Percentiles rank a stretch among this genome's conserved stretches.
Conservation (phyloP, 2,329 filamentous ascomycete genomes). For the Stylonectria norvegica region DNA sequence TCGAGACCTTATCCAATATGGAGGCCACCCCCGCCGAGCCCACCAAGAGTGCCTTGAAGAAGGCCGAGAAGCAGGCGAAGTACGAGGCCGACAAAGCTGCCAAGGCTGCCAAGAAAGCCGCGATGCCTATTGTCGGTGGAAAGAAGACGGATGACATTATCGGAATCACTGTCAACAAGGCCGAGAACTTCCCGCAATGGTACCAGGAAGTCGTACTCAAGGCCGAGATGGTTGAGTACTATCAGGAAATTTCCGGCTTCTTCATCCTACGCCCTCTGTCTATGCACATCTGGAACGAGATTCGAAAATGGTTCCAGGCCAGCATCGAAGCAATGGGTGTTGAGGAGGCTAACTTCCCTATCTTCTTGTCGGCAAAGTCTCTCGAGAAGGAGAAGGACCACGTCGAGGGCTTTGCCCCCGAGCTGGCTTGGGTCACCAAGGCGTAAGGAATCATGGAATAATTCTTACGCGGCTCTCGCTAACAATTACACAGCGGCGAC, state of each 20-base stretch:
- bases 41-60: constrained; percentile 63
- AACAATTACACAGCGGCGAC: constrained; percentile 61
- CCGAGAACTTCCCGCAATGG: constrained; percentile 87
- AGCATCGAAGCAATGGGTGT: constrained; percentile 89
- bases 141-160: constrained; percentile 69
- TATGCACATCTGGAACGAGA: constrained; percentile 65
- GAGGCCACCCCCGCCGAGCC: constrained; percentile 31
- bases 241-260: constrained; percentile 88
- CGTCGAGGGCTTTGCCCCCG: constrained; percentile 96
- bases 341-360: constrained; percentile 92
- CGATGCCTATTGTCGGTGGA: constrained; percentile 51
- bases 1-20: constrained; percentile 17
- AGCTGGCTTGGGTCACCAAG: constrained; percentile 85
- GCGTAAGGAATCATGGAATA: constrained; percentile 51
- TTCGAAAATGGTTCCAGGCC: constrained; percentile 64
- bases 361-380: constrained; percentile 91
- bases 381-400: constrained; percentile 89
- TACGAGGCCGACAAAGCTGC: constrained; percentile 59
- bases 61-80: constrained; percentile 62
- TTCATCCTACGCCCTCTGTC: constrained; percentile 79
- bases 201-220: constrained; percentile 98
- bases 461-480: constrained; percentile 1
- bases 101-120: constrained; percentile 56
- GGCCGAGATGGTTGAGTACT: constrained; percentile 97
- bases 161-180: constrained; percentile 82